Conservation (phyloP, 345 rosid species). For the Zanthoxylum bungeanum region DNA sequence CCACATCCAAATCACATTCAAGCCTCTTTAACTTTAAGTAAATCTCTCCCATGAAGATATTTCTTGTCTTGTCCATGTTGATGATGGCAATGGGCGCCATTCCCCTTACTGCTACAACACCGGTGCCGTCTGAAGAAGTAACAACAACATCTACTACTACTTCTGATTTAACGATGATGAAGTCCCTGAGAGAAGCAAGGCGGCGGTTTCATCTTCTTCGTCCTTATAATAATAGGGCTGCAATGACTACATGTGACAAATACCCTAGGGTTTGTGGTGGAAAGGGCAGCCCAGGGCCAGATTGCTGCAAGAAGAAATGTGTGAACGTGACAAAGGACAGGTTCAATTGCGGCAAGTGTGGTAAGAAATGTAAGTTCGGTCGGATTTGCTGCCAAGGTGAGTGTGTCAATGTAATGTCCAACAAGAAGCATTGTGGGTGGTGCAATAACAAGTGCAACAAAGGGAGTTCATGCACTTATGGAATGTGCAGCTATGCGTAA, state of each 20-base stretch:
- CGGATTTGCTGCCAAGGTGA: constrained; percentile 54
- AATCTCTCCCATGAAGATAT: constrained; percentile 14
- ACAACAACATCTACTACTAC: neutral
- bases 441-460: constrained; percentile 57
- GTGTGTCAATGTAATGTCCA: constrained; percentile 56
- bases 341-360: constrained; percentile 54
- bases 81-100: constrained; percentile 14
- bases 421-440: constrained; percentile 51
- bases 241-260: constrained; percentile 39
- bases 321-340: constrained; percentile 40
- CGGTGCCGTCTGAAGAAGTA: neutral
- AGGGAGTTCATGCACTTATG: constrained; percentile 44
- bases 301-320: constrained; percentile 58
- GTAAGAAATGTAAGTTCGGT: constrained; percentile 44
- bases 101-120: neutral
- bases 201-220: constrained; percentile 20
- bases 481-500: constrained; percentile 65
- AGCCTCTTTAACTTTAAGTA: neutral
- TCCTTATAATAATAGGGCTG: constrained; percentile 1
- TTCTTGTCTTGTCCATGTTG: constrained; percentile 8
- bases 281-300: constrained; percentile 49
- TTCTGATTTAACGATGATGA: neutral
- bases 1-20: neutral
- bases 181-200: constrained; percentile 14
- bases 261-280: constrained; percentile 45